Conservation (phyloP, 1,139 yeast species). For the Scheffersomyces insectosa region DNA sequence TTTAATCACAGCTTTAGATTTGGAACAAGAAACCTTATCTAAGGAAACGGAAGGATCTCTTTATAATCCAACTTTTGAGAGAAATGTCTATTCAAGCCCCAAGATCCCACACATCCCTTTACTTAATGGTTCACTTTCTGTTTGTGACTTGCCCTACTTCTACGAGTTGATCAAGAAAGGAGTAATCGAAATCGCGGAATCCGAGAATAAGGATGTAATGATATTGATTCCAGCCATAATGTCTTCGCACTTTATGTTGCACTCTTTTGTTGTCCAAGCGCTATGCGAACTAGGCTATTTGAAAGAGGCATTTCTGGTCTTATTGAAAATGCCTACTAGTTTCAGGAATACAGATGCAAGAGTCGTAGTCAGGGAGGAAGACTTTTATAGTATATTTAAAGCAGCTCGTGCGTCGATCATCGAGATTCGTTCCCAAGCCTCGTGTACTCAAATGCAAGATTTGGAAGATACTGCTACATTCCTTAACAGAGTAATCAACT, state of each 20-base stretch:
- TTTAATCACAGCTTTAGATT: slow-evolving; percentile 16
- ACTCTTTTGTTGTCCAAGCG: slow-evolving; percentile 26
- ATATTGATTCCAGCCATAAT: slow-evolving; percentile 18
- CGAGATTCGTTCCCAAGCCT: neutral
- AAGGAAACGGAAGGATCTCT: slow-evolving; percentile 3
- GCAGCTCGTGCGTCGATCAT: neutral
- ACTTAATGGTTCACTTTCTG: slow-evolving; percentile 26
- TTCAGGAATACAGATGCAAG: slow-evolving; percentile 11
- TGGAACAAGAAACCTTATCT: slow-evolving; percentile 19
- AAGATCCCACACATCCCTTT: slow-evolving; percentile 22
- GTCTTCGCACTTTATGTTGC: slow-evolving; percentile 27
- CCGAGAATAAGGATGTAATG: slow-evolving; percentile 8
- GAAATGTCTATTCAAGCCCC: slow-evolving; percentile 28
- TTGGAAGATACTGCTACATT: neutral
- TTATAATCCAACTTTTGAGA: slow-evolving; percentile 29
- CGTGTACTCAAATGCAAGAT: neutral
- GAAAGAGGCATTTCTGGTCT: slow-evolving; percentile 27
- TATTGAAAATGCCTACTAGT: slow-evolving; percentile 19
- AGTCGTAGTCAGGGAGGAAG: slow-evolving; percentile 19
- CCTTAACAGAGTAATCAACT: slow-evolving; percentile 1
- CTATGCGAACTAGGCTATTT: slow-evolving; percentile 27
- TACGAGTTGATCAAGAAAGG: slow-evolving; percentile 18
- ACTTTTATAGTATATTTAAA: slow-evolving; percentile 17
- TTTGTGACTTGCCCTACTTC: slow-evolving; percentile 36
- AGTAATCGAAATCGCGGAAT: slow-evolving; percentile 14